phyloP scores from a whole-genome alignment of 2,329 filamentous ascomycete genomes.

The Ceratocystis huliohia region DNA sequence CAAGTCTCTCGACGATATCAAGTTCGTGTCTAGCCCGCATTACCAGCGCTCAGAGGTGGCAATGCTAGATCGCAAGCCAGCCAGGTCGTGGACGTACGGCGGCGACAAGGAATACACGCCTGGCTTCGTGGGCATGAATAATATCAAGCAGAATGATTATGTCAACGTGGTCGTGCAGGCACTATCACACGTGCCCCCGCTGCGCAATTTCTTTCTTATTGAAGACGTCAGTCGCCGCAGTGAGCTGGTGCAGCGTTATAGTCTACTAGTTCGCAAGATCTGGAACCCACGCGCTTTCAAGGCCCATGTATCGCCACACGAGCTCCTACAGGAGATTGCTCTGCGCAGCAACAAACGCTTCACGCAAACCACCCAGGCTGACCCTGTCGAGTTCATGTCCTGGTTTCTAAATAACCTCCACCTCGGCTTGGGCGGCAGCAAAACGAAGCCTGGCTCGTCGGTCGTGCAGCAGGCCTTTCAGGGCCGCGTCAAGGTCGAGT shows the following conservation, averaged over 20 bases:
- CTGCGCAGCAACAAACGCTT: conserved; percentile 85
- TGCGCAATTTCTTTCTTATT: conserved; percentile 84
- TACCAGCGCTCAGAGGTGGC: conserved; percentile 71
- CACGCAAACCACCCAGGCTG: conserved; percentile 77
- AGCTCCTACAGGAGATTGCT: conserved; percentile 88
- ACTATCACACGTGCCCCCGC: conserved; percentile 73
- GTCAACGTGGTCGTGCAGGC: conserved; percentile 90
- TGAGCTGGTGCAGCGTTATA: conserved; percentile 78
- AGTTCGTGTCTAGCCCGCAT: conserved; percentile 86
- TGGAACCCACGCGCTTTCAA: conserved; percentile 98
- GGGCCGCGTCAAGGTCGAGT: conserved; percentile 81
- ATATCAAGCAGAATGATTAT: conserved; percentile 99
- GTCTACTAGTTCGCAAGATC: conserved; percentile 84
- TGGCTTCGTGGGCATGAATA: conserved; percentile 97
- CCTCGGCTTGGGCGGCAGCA: conserved; percentile 77
- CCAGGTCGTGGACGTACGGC: conserved; percentile 58
- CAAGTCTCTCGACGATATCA: conserved; percentile 93
- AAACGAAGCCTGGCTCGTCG: conserved; percentile 69
- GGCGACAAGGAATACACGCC: conserved; percentile 72
- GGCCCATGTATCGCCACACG: conserved; percentile 90
- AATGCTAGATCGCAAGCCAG: conserved; percentile 56
- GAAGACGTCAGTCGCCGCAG: conserved; percentile 60
- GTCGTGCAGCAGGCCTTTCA: conserved; percentile 91
- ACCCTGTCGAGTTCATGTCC: conserved; percentile 89
- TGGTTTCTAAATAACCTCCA: conserved; percentile 98